A percentile compares a stretch with the other conserved stretches of the same genome.
These are phyloP conservation scores for Metschnikowia proteae DNA, from an alignment of 805 yeast species.

Conservation along the genomic window DNA sequence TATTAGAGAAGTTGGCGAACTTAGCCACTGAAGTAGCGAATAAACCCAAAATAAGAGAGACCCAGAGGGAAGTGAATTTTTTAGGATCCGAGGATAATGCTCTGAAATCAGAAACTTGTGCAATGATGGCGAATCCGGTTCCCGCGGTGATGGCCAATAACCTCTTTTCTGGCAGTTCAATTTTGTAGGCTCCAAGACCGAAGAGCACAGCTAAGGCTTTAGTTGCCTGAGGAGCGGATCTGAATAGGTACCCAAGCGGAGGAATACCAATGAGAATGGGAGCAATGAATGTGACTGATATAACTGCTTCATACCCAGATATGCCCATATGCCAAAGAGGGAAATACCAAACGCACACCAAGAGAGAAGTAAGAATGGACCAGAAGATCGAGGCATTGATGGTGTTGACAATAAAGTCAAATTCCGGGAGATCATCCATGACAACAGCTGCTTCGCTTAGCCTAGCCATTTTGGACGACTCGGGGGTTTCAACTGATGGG, in stretches of 20 bases:
- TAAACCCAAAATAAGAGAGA: slow-evolving; percentile 68
- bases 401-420: slow-evolving; percentile 42
- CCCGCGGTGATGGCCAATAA: slow-evolving; percentile 66
- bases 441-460: slow-evolving; percentile 3
- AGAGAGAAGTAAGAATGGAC: slow-evolving; percentile 77
- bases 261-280: slow-evolving; percentile 52
- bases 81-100: slow-evolving; percentile 27
- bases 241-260: slow-evolving; percentile 30
- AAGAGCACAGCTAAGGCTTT: slow-evolving; percentile 52
- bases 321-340: slow-evolving; percentile 98
- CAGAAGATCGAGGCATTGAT: slow-evolving; percentile 77
- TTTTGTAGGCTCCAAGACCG: slow-evolving; percentile 74
- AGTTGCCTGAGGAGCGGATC: slow-evolving; percentile 48
- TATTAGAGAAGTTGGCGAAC: slow-evolving; percentile 73
- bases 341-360: slow-evolving; percentile 91
- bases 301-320: slow-evolving; percentile 83
- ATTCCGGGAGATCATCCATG: slow-evolving; percentile 29
- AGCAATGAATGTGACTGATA: slow-evolving; percentile 49
- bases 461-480: background rate
- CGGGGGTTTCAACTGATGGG: background rate
- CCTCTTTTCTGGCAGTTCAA: slow-evolving; percentile 66
- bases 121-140: slow-evolving; percentile 54
- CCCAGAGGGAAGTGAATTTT: slow-evolving; percentile 42
- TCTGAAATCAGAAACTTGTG: slow-evolving; percentile 54
- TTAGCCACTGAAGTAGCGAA: slow-evolving; percentile 71